These are phyloP conservation scores for Starmerella floricola DNA, from an alignment of 805 yeast species.

Conservation along the genomic window DNA sequence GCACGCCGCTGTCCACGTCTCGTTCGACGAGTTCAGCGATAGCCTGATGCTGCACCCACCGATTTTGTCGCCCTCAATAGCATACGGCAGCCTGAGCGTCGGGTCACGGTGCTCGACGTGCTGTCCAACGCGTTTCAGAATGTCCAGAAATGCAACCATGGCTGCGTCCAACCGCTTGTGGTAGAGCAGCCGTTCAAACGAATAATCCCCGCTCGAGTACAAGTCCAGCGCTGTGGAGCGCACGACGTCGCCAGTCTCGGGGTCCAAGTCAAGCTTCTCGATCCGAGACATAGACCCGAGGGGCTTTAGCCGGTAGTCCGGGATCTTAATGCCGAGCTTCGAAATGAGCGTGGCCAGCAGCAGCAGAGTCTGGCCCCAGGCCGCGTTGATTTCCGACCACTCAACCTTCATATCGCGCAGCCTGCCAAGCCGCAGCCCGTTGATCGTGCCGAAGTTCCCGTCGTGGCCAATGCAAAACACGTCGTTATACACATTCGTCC, in stretches of 20 bases:
- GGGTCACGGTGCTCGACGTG: slow-evolving; percentile 37
- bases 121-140: slow-evolving; percentile 42
- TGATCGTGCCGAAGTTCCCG: slow-evolving; percentile 77
- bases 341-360: slow-evolving; percentile 52
- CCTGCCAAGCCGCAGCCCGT: slow-evolving; percentile 71
- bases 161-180: slow-evolving; percentile 71
- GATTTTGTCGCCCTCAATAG: slow-evolving; percentile 55
- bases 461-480: slow-evolving; percentile 75
- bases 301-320: slow-evolving; percentile 57
- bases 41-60: slow-evolving; percentile 68
- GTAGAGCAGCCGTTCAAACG: slow-evolving; percentile 56
- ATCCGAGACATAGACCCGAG: slow-evolving; percentile 76
- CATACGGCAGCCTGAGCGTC: slow-evolving; percentile 56
- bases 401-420: slow-evolving; percentile 50
- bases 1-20: slow-evolving; percentile 86
- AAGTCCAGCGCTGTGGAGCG: slow-evolving; percentile 40
- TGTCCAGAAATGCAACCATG: slow-evolving; percentile 62
- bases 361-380: slow-evolving; percentile 71
- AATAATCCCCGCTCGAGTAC: slow-evolving; percentile 58
- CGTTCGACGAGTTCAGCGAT: slow-evolving; percentile 48
- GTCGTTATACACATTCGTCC: slow-evolving; percentile 70
- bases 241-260: slow-evolving; percentile 29
- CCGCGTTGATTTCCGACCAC: slow-evolving; percentile 87
- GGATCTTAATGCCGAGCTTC: slow-evolving; percentile 43
- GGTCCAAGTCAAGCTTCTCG: slow-evolving; percentile 39